Evolutionary conservation across 2,329 filamentous ascomycete genomes (phyloP), one percentile per base, ranked within the genome.

Genomic region (Zymoseptoria crescenta): DNA sequence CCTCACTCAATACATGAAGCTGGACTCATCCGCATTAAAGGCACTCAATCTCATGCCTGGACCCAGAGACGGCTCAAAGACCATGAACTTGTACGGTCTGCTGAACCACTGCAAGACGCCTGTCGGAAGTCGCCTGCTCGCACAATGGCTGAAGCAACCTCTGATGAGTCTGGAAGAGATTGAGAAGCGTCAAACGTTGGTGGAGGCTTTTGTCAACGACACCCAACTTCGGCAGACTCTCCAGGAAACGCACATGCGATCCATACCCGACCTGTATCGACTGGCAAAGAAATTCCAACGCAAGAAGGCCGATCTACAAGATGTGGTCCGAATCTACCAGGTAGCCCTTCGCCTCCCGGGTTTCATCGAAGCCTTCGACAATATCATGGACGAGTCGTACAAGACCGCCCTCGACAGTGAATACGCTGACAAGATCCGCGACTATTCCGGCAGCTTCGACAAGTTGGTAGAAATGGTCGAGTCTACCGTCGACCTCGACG

Each of bases 91-190:
- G 56, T 99, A 89, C 68, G 94, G 94, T 0, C 78, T 99, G 19
- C 80, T 99, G 49, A 97, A 99, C 69, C 92, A 97, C 74, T 99
- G 94, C 85, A 97, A 96, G 74, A 99, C 94, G 1, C 90, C 94
- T 0, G 86, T 96, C 1, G 94, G 94, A 13, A 96, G 92, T 69
- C 83, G 95, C 53, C 74, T 99, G 59, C 79, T 99, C 29, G 87
- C 93, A 1, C 95, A 99, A 72, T 99, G 94, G 94, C 79, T 99
- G 56, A 99, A 99, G 75, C 94, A 99, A 73, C 94, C 94, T 0
- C 77, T 99, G 48, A 99, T 99, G 94, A 90, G 83, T 76, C 85
- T 90, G 63, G 80, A 82, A 2, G 92, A 96, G 59, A 97, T 99
- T 56, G 88, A 96, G 74, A 88, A 88, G 72, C 84, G 94, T 16